Conservation (phyloP, 2,329 filamentous ascomycete species). For the Clarireedia sp. region DNA sequence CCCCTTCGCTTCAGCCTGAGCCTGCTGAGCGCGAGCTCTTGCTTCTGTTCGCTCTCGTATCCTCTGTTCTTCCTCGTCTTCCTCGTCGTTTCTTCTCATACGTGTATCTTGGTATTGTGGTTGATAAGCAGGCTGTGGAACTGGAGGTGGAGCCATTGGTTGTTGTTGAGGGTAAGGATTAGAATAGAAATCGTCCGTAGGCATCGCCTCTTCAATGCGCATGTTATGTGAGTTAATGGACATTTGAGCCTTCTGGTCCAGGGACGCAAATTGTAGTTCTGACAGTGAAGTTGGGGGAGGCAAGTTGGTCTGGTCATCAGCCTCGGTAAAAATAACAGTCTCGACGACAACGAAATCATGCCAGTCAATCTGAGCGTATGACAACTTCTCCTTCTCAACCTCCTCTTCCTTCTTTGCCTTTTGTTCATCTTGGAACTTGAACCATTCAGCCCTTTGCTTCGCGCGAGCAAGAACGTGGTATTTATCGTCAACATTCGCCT, state of each 20-base stretch:
- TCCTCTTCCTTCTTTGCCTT: conserved; percentile 85
- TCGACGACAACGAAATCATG: conserved; percentile 95
- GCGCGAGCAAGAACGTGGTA: conserved; percentile 73
- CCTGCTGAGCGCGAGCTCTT: conserved; percentile 60
- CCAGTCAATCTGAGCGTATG: conserved; percentile 89
- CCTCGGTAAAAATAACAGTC: conserved; percentile 84
- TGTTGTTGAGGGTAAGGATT: conserved; percentile 38
- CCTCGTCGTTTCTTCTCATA: conserved; percentile 33
- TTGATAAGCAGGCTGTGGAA: conserved; percentile 28
- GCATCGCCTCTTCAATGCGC: conserved; percentile 92
- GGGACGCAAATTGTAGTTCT: conserved; percentile 85
- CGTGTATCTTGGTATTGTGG: conserved; percentile 26
- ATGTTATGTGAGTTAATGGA: conserved; percentile 69
- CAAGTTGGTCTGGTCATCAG: conserved; percentile 77
- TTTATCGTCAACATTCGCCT: conserved; percentile 69
- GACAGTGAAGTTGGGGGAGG: conserved; percentile 83
- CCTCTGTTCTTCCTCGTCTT: conserved; percentile 55
- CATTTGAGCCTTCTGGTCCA: conserved; percentile 90
- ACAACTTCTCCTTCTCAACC: conserved; percentile 67
- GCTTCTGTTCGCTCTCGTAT: conserved; percentile 57
- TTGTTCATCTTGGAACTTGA: conserved; percentile 75
- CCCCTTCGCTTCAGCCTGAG: conserved; percentile 68
- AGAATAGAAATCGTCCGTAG: conserved; percentile 59
- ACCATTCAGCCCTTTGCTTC: conserved; percentile 79
- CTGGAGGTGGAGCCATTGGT: conserved; percentile 35